Evolutionary conservation across 140 eudicot genomes (phyloP).

Genomic region (Erigeron philadelphicus): DNA sequence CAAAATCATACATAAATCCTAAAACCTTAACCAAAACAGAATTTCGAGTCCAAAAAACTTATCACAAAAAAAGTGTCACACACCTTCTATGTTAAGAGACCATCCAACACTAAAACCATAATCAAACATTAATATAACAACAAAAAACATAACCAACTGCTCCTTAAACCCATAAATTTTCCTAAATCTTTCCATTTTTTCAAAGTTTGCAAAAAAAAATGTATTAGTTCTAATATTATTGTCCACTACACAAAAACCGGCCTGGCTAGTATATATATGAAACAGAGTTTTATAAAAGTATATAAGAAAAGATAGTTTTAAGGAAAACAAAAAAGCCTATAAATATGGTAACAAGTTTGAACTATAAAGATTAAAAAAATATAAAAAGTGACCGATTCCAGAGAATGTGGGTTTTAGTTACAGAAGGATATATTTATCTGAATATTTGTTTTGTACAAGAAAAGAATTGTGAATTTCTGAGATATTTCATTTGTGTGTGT

Average conservation of each 20-base stretch:
- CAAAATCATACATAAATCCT: not conserved
- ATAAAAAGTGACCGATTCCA: conserved; percentile 5
- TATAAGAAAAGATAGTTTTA: not conserved
- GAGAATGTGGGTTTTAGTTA: conserved; percentile 31
- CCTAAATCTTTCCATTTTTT: conserved; percentile 31
- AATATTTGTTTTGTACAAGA: not conserved
- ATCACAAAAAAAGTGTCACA: not conserved
- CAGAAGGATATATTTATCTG: not conserved
- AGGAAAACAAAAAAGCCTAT: conserved; percentile 32
- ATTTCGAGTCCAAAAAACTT: not conserved
- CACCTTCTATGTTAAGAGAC: conserved; percentile 53
- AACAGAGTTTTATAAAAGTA: not conserved
- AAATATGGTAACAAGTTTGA: conserved; percentile 17
- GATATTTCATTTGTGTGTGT: conserved; percentile 21
- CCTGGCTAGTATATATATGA: not conserved
- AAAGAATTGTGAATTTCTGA: conserved; percentile 20
- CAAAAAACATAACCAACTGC: conserved; percentile 22
- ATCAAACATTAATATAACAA: conserved; percentile 22
- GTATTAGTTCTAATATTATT: no score
- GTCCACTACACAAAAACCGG: not conserved
- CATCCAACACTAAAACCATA: conserved; percentile 32
- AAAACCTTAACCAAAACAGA: not conserved
- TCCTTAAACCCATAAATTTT: conserved; percentile 29
- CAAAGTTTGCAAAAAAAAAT: not conserved
- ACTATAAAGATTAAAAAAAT: not conserved